A percentile compares a stretch with the other conserved stretches of the same genome.
Evolutionary conservation across 2,329 filamentous ascomycete species (phyloP).

Genomic region (Venturia aucupariae): DNA sequence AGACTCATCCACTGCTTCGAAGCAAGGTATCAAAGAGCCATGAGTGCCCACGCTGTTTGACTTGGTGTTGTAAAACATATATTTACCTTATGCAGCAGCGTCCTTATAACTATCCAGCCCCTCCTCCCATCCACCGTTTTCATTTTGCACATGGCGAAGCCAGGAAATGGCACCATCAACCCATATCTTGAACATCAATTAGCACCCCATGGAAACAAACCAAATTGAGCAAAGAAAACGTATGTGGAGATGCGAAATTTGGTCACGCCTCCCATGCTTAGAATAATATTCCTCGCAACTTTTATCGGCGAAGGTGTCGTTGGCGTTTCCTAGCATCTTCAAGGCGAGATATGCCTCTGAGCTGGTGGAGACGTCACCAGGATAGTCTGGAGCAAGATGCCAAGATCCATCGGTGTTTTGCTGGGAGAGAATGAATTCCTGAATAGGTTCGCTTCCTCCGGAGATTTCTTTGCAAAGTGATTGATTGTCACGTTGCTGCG

Average conservation of each 20-base stretch:
- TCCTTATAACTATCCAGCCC: slow-evolving; percentile 1
- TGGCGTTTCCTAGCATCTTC: background rate
- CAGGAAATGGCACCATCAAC: background rate
- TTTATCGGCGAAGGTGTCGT: background rate
- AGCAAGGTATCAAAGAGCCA: background rate
- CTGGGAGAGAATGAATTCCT: slow-evolving; percentile 1
- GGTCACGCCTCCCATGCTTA: background rate
- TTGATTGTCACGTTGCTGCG: background rate
- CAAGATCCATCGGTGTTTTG: slow-evolving; percentile 8
- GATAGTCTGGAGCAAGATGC: slow-evolving; percentile 7
- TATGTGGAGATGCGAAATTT: slow-evolving; percentile 5
- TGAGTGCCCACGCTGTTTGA: slow-evolving; percentile 7
- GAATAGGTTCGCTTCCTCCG: background rate
- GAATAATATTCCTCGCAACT: background rate
- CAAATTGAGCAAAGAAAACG: slow-evolving; percentile 7
- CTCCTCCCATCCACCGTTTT: slow-evolving; percentile 4
- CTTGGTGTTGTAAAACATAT: background rate
- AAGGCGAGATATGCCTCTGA: slow-evolving; percentile 9
- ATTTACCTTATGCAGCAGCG: background rate
- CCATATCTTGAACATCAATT: background rate
- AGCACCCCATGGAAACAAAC: slow-evolving; percentile 1
- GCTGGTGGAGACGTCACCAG: slow-evolving; percentile 6
- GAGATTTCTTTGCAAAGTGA: background rate
- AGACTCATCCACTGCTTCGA: background rate
- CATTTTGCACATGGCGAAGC: background rate